These are phyloP conservation scores for Cicer judaicum DNA, from an alignment of 306 rosid genomes.

Conservation along the genomic window DNA sequence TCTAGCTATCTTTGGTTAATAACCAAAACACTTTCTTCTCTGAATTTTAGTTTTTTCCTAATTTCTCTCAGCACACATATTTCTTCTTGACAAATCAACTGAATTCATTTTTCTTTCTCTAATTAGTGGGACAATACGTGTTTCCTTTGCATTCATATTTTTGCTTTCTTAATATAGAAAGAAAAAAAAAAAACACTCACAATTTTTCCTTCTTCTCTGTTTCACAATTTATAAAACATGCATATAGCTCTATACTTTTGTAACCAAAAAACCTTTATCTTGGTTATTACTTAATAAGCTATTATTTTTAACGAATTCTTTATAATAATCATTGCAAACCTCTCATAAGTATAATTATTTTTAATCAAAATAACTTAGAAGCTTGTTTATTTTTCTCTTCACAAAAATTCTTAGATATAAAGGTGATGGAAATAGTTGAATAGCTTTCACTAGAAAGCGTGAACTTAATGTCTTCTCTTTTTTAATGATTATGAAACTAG, in stretches of 20 bases:
- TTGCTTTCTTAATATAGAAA: constrained; percentile 48
- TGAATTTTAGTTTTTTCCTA: constrained; percentile 54
- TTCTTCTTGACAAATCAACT: constrained; percentile 38
- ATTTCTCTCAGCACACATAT: constrained; percentile 41
- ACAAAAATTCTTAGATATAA: too few relatives aligned
- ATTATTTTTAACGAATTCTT: too few relatives aligned
- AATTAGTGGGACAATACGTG: constrained; percentile 49
- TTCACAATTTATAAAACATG: constrained; percentile 20
- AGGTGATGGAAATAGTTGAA: too few relatives aligned
- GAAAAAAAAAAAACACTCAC: neutral
- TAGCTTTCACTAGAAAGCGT: too few relatives aligned
- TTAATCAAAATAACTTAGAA: neutral
- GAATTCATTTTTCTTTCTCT: constrained; percentile 48
- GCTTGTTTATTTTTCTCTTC: too few relatives aligned
- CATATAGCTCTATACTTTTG: neutral
- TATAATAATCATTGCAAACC: too few relatives aligned
- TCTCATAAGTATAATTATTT: neutral
- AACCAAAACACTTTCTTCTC: constrained; percentile 57
- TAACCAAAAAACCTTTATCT: too few relatives aligned
- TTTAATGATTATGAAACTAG: neutral
- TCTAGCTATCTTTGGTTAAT: constrained; percentile 55
- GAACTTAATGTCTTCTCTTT: neutral
- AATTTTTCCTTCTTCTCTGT: constrained; percentile 11
- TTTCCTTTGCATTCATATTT: constrained; percentile 29
- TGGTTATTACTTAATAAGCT: too few relatives aligned